Evolutionary conservation across 257 asterid genomes (phyloP), one percentile per base, ranked within the genome.

Genomic region (Solanum corneliomulleri): DNA sequence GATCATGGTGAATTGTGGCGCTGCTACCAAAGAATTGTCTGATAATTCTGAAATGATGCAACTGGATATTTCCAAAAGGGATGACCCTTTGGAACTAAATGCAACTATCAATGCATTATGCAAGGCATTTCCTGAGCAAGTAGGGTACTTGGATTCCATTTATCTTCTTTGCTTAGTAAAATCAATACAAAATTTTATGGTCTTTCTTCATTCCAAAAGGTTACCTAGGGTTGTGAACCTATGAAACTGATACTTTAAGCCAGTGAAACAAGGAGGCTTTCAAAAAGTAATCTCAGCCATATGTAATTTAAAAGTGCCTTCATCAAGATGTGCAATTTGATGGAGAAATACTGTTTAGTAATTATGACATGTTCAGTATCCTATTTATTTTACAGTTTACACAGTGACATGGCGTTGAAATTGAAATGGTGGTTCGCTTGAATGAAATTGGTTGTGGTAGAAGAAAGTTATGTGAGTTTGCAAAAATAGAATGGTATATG

Each of bases 1-100:
- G 9, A 58, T 95, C 88, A 95, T 95, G 98, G 95, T 95, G 89
- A 95, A 95, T 84, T 95, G 98, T 87, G 98, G 94, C 56, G 94
- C 94, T 72, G 91, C 93, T 81, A 83, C 88, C 72, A 91, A 83
- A 41, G 86, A 31, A 86, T 33, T 76, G 66, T 72, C 89, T 85
- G 87, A 29, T 42, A 69, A 47, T 80, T 23, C 27, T 25, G 44
- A 25, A 74, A 68, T 58, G 62, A 75, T 81, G 31, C 56, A 39
- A 70, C 52, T 75, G 14, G 86, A 82, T 58, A 82, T 31, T 85
- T 27, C 78, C 35, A 7, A 66, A 13, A 21, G 39, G 82, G 85
- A 85, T 45, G 66, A 18, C 70, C 86, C 82, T 41, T 80, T 87
- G 92, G 89, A 88, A 88, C 88, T 87, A 49, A 95, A 94, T 85